Percentiles rank a stretch among this genome's conserved stretches.
phyloP scores from a whole-genome alignment of 306 rosid species.

The Cicer judaicum region DNA sequence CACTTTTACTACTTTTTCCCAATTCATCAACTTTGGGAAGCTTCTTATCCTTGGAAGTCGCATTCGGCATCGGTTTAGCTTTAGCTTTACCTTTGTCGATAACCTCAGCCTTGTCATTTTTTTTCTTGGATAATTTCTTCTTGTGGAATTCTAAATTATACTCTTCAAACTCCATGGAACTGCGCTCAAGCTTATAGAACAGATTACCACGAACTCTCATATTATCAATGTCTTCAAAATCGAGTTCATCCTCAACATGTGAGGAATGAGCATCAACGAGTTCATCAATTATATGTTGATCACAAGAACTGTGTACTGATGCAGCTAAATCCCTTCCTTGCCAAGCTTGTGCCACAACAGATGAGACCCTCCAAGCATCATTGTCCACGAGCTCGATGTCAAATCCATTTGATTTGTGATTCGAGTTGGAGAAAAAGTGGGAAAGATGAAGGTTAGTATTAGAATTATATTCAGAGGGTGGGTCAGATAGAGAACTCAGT shows the following conservation, averaged over 20 bases:
- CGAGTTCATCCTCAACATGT: slow-evolving; percentile 52
- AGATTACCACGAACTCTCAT: slow-evolving; percentile 75
- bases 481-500: slow-evolving; percentile 30
- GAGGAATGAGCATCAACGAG: slow-evolving; percentile 41
- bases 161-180: slow-evolving; percentile 89
- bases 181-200: slow-evolving; percentile 75
- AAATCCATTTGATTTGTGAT: slow-evolving; percentile 51
- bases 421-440: slow-evolving; percentile 52
- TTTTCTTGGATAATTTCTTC: slow-evolving; percentile 62
- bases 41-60: slow-evolving; percentile 43
- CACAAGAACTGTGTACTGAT: slow-evolving; percentile 32
- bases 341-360: slow-evolving; percentile 73
- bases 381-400: slow-evolving; percentile 71
- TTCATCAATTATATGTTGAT: slow-evolving; percentile 47
- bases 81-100: slow-evolving; percentile 37
- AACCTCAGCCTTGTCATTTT: slow-evolving; percentile 41
- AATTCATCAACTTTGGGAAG: slow-evolving; percentile 45
- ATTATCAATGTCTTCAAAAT: slow-evolving; percentile 76
- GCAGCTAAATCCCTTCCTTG: slow-evolving; percentile 43
- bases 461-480: slow-evolving; percentile 42
- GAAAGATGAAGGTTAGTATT: slow-evolving; percentile 54
- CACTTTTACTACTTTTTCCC: slow-evolving; percentile 30
- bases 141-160: slow-evolving; percentile 72
- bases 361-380: slow-evolving; percentile 74
- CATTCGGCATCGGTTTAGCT: slow-evolving; percentile 27